phyloP scores from a whole-genome alignment of 345 rosid species.

The Pistacia integerrima region DNA sequence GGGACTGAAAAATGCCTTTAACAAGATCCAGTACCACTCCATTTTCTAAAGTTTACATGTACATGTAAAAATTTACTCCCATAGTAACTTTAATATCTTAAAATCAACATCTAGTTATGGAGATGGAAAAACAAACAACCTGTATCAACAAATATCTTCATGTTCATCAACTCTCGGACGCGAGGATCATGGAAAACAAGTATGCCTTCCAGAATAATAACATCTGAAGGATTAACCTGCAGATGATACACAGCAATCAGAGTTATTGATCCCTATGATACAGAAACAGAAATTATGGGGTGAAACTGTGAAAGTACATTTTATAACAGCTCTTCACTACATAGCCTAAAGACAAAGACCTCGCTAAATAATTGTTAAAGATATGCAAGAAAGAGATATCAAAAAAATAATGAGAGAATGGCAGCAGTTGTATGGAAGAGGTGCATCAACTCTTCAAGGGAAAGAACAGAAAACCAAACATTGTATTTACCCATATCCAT shows the following conservation, averaged over 20 bases:
- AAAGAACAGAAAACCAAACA: neutral
- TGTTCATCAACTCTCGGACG: constrained; percentile 88
- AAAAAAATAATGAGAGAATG: neutral
- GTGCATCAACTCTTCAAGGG: too few species aligned
- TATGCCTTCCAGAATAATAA: constrained; percentile 93
- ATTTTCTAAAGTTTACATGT: too few species aligned
- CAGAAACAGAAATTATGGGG: neutral
- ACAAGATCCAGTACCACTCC: neutral
- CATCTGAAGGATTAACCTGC: constrained; percentile 97
- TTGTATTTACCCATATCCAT: neutral
- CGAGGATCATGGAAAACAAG: constrained; percentile 89
- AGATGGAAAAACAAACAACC: constrained; percentile 43
- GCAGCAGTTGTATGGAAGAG: neutral
- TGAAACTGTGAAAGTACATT: neutral
- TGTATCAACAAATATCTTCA: constrained; percentile 98
- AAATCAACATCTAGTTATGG: neutral
- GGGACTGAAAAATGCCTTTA: neutral
- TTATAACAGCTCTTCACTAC: neutral
- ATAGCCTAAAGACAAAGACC: neutral
- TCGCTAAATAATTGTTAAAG: neutral
- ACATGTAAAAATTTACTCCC: neutral
- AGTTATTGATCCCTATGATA: neutral
- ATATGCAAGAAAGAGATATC: neutral
- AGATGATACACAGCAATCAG: constrained; percentile 22
- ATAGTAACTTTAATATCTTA: neutral